phyloP scores from a whole-genome alignment of 768 basidiomycete genomes.

The Amanita exitialis region DNA sequence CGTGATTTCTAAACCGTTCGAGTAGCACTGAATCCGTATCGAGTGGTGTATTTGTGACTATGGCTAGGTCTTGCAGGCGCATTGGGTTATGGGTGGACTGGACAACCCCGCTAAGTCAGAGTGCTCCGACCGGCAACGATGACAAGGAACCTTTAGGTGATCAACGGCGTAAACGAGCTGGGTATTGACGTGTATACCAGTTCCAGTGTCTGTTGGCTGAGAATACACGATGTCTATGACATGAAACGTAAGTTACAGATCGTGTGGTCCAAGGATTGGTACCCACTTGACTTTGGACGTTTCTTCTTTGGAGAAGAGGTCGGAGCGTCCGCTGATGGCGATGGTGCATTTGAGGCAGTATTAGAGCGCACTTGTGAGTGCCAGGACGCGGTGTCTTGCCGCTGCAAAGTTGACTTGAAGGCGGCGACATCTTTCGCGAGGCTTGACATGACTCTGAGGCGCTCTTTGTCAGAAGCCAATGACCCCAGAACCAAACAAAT shows the following conservation, averaged over 20 bases:
- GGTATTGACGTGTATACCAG: conserved; percentile 75
- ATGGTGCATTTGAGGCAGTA: conserved; percentile 10
- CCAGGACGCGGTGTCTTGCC: conserved; percentile 69
- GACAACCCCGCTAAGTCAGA: not conserved
- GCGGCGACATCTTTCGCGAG: conserved; percentile 62
- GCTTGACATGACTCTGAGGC: conserved; percentile 56
- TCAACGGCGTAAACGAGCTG: conserved; percentile 81
- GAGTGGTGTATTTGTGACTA: conserved; percentile 69
- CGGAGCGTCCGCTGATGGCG: conserved; percentile 16
- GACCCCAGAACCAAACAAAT: not conserved
- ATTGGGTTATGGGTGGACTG: conserved; percentile 70
- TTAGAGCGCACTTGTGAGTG: conserved; percentile 49
- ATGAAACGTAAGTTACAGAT: conserved; percentile 8
- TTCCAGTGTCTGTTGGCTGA: conserved; percentile 80
- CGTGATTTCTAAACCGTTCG: conserved; percentile 77
- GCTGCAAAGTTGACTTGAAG: conserved; percentile 54
- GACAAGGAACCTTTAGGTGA: conserved; percentile 54
- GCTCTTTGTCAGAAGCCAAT: not conserved
- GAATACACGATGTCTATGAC: conserved; percentile 66
- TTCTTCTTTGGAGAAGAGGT: conserved; percentile 37
- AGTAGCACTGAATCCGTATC: conserved; percentile 61
- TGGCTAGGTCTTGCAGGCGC: conserved; percentile 81
- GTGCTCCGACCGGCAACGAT: not conserved
- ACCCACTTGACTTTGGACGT: conserved; percentile 57
- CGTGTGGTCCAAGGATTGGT: conserved; percentile 8